Base-by-base conservation (phyloP, 1,284 basidiomycete species). In the Cutaneotrichosporon mucoides region DNA sequence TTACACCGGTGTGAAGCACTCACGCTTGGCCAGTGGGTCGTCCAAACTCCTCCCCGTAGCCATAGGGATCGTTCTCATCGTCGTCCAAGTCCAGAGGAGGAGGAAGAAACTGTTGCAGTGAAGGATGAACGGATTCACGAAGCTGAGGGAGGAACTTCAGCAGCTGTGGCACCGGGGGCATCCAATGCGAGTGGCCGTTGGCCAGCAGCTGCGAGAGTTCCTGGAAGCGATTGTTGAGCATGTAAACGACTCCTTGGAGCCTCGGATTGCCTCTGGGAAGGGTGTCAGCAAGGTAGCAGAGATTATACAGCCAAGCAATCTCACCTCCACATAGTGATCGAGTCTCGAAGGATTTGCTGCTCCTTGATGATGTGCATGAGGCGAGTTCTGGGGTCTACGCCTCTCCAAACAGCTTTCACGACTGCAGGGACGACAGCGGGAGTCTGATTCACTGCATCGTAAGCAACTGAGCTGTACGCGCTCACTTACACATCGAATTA, bases 1-100 rank as follows among this genome's bases (percentile, higher is more conserved):
- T 16, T 6, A 24, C 0, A 24, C 6, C 12, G 11, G 11, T 37
- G 11, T 9, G 10, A 5, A n/a, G 6, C 6, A 59, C 68, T 66
- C 53, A 68, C 67, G 60, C 65, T 45, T 66, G 57, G 4, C 53
- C 58, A 1, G 55, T 65, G 5, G 57, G 57, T 8, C 57, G 57
- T 15, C 55, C 41, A 16, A 6, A 41, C 57, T 59, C 57, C 11
- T 37, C 37, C 5, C 52, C 36, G 2, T 46, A 11, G 12, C 46
- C 46, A 33, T 36, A 36, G 10, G 46, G 34, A 33, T 48, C 34
- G 6, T 6, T 6, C 5, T 48, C 46, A 48, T 36, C 46, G 33
- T 48, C 46, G 10, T 36, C 46, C 10, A 34, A 8, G 24, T 8
- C 38, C 8, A 12, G 9, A 12, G 6, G 35, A 57, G 37, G 16